Base-by-base conservation (phyloP, 2,329 filamentous ascomycete species). In the Fusarium oligoseptatum region DNA sequence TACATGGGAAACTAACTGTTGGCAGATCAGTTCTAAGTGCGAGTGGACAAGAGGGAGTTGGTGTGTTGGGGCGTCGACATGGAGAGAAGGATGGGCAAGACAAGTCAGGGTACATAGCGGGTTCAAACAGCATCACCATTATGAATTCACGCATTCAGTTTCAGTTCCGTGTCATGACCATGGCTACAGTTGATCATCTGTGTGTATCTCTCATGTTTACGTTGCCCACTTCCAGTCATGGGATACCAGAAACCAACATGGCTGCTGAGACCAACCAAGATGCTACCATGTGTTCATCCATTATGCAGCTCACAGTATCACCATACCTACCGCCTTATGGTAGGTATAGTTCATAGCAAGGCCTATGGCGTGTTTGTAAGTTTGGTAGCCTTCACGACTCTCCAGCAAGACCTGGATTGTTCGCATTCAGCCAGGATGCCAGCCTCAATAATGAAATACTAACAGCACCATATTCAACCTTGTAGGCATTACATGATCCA, bases 91-190 rank as follows among this genome's bases (percentile, higher is more conserved):
- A 63, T 36, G 60, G 45, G 43, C 32, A 39, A 68, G 48, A 45
- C 55, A 62, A 66, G 65, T 63, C 50, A 67, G 50, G 68, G 66
- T 70, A 76, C 63, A 72, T 71, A 72, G 74, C 74, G 74, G 68
- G 75, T 76, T 55, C 72, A 72, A 72, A 74, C 72, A 77, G 61
- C 73, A 74, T 73, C 71, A 77, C 60, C 68, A 77, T 77, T 64
- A 77, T 74, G 76, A 77, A 72, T 72, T 76, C 73, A 77, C 70
- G 72, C 66, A 70, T 75, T 70, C 55, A 64, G 64, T 74, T 74
- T 72, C 60, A 64, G 34, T 27, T 66, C 56, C 1, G 24, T 14
- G 27, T 9, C 9, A 10, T 15, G 7, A 5, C 8, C 9, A 4
- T 50, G 45, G 12, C 12, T 45, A 22, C 20, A 15, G 12, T 8